These are phyloP conservation scores for Smallanthus sonchifolius DNA, from an alignment of 129 eudicot species.

Conservation along the genomic window DNA sequence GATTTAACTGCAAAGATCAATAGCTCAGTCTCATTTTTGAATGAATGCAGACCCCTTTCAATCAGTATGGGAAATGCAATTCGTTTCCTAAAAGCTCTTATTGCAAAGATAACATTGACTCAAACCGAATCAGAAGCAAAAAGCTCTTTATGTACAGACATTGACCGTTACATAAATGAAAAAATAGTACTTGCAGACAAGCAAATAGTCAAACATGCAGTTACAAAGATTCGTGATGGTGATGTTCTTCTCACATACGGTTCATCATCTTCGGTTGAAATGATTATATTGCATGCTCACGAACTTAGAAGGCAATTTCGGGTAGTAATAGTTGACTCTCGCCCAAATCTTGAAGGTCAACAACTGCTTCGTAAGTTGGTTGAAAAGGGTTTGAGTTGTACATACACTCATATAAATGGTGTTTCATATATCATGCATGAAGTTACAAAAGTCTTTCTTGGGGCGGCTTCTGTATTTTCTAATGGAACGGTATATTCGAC, in stretches of 20 bases:
- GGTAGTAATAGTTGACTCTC: slow-evolving; percentile 89
- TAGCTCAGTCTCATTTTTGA: slow-evolving; percentile 63
- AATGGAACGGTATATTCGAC: slow-evolving; percentile 89
- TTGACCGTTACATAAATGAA: slow-evolving; percentile 63
- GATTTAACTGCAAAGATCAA: slow-evolving; percentile 75
- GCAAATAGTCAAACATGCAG: slow-evolving; percentile 65
- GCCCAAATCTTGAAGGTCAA: slow-evolving; percentile 94
- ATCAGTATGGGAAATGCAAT: slow-evolving; percentile 97
- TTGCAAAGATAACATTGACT: slow-evolving; percentile 46
- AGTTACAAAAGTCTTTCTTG: slow-evolving; percentile 69
- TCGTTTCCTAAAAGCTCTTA: slow-evolving; percentile 62
- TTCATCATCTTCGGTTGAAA: slow-evolving; percentile 72
- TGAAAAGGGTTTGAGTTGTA: slow-evolving; percentile 72
- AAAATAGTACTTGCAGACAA: slow-evolving; percentile 79
- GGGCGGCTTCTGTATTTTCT: slow-evolving; percentile 85
- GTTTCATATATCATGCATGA: slow-evolving; percentile 92
- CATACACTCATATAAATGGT: slow-evolving; percentile 85
- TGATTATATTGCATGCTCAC: slow-evolving; percentile 67
- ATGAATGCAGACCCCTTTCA: slow-evolving; percentile 87
- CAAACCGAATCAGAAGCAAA: slow-evolving; percentile 76
- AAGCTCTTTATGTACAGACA: slow-evolving; percentile 46
- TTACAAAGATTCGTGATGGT: slow-evolving; percentile 74
- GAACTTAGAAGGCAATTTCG: slow-evolving; percentile 79
- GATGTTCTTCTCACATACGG: slow-evolving; percentile 89
- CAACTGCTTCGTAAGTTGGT: slow-evolving; percentile 68